These are phyloP conservation scores for Cryptococcus sp. DNA, from an alignment of 1,284 basidiomycete genomes.

Conservation along the genomic window DNA sequence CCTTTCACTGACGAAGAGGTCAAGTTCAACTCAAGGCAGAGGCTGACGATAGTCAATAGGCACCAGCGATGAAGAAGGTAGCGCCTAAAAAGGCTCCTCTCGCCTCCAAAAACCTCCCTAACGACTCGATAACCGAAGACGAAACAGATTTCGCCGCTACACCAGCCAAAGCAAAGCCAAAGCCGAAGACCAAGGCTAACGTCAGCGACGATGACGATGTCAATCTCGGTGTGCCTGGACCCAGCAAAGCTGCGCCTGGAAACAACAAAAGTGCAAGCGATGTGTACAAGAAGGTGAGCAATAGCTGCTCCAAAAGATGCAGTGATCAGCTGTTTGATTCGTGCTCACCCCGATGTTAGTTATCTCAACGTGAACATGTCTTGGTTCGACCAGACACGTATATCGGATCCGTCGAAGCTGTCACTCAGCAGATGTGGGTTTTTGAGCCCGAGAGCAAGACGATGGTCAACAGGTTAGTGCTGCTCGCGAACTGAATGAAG, in stretches of 20 bases:
- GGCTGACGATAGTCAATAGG: slow-evolving; percentile 10
- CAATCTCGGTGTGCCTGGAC: slow-evolving; percentile 32
- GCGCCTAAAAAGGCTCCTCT: slow-evolving; percentile 53
- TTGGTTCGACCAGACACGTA: slow-evolving; percentile 97
- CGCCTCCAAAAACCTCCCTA: slow-evolving; percentile 62
- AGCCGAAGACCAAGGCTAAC: slow-evolving; percentile 17
- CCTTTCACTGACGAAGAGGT: neutral
- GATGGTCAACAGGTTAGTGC: slow-evolving; percentile 65
- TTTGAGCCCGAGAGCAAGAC: slow-evolving; percentile 76
- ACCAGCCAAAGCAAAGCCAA: slow-evolving; percentile 34
- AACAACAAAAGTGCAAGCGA: slow-evolving; percentile 87
- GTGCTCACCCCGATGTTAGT: slow-evolving; percentile 57
- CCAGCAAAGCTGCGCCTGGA: slow-evolving; percentile 39
- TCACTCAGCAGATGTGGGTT: slow-evolving; percentile 87
- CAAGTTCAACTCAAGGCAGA: neutral
- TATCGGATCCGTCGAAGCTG: slow-evolving; percentile 88
- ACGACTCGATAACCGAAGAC: slow-evolving; percentile 61
- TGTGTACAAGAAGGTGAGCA: slow-evolving; percentile 81
- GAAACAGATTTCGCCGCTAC: slow-evolving; percentile 41
- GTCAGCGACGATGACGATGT: slow-evolving; percentile 31
- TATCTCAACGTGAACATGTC: slow-evolving; percentile 95
- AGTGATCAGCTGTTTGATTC: slow-evolving; percentile 6
- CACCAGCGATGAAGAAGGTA: slow-evolving; percentile 44
- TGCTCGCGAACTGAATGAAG: neutral
- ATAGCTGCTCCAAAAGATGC: neutral